Conservation (phyloP, 306 rosid genomes). For the Vigna mungo region DNA sequence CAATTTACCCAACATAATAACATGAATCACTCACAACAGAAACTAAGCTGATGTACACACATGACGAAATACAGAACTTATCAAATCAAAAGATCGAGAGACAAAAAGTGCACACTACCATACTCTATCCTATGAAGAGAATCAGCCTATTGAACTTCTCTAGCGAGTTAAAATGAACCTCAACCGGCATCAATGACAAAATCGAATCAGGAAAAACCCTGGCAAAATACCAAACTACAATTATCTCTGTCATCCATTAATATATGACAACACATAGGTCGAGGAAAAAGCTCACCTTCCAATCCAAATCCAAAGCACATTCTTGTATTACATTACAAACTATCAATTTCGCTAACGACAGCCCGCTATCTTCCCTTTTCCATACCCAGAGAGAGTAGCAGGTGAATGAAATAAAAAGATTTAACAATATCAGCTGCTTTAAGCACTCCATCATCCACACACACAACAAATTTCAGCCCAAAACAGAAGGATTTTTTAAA, state of each 20-base stretch:
- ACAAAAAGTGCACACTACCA: slow-evolving; percentile 23
- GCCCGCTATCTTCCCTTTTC: background rate
- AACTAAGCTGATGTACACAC: background rate
- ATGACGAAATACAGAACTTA: slow-evolving; percentile 23
- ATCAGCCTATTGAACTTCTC: slow-evolving; percentile 1
- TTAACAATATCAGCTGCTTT: background rate
- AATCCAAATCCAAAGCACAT: slow-evolving; percentile 8
- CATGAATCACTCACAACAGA: background rate
- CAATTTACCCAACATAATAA: background rate
- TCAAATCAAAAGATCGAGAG: background rate
- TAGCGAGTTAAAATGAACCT: background rate
- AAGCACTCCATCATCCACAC: background rate
- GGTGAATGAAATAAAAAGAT: background rate
- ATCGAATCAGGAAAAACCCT: slow-evolving; percentile 22
- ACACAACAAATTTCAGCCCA: background rate
- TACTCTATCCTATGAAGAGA: slow-evolving; percentile 7
- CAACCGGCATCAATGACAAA: slow-evolving; percentile 19
- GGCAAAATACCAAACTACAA: background rate
- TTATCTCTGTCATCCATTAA: background rate
- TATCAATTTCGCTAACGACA: background rate
- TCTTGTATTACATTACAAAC: background rate
- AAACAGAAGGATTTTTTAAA: background rate
- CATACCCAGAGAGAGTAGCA: background rate
- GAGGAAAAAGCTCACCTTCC: slow-evolving; percentile 29
- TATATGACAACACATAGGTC: background rate